phyloP scores from a whole-genome alignment of 805 yeast species.

The Wickerhamomyces ciferrii region DNA sequence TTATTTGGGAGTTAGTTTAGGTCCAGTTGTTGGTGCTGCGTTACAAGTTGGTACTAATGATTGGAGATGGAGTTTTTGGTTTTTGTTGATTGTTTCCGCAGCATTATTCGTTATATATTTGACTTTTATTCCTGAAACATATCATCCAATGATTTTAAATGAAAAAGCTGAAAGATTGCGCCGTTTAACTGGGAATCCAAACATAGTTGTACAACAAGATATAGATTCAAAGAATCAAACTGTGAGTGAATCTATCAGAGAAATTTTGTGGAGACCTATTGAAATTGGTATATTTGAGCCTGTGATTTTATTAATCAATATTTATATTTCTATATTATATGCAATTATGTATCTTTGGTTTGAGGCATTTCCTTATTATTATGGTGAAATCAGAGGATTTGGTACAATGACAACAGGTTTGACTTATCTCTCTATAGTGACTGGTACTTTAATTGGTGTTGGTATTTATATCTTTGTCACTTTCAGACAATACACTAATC shows the following conservation, averaged over 20 bases:
- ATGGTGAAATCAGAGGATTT: conserved; percentile 37
- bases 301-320: conserved; percentile 45
- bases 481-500: conserved; percentile 20
- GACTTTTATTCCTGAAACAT: conserved; percentile 46
- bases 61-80: conserved; percentile 57
- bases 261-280: conserved; percentile 45
- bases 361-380: conserved; percentile 59
- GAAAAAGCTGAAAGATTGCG: conserved; percentile 45
- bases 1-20: conserved; percentile 48
- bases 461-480: conserved; percentile 21
- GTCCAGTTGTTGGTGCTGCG: conserved; percentile 53
- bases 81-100: conserved; percentile 36
- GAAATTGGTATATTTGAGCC: conserved; percentile 50
- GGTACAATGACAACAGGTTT: conserved; percentile 41
- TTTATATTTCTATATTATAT: conserved; percentile 47
- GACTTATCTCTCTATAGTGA: conserved; percentile 39
- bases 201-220: conserved; percentile 33
- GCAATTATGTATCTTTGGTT: conserved; percentile 51
- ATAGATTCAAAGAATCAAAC: conserved; percentile 13
- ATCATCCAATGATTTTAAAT: conserved; percentile 35
- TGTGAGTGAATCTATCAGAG: conserved; percentile 16
- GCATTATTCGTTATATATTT: conserved; percentile 28
- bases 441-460: conserved; percentile 40
- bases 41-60: conserved; percentile 35
- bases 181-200: conserved; percentile 41